Base-by-base conservation (phyloP, 495 filamentous ascomycete genomes). In the Copromyces sp. region DNA sequence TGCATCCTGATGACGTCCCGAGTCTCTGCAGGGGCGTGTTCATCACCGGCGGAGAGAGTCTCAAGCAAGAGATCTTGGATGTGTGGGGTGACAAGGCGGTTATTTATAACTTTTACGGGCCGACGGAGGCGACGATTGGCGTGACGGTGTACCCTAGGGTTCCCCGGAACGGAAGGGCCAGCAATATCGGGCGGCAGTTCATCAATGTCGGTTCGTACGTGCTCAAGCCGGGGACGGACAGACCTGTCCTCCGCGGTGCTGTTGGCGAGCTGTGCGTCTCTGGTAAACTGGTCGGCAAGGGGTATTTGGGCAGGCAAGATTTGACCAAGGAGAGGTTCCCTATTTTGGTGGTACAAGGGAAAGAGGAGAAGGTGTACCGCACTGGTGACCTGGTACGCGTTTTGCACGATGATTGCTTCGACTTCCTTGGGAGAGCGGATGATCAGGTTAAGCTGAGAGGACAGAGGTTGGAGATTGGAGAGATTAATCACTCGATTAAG, bases 91-190 rank as follows among this genome's bases (percentile, higher is more conserved):
- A 84, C 4, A 79, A 83, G 45, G 80, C 82, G 11, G 88, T 88
- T 29, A 90, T 94, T n/a, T 90, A 92, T 80, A 94, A 94, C 75
- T 90, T 89, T 35, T 90, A 89, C 71, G 94, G 94, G 6, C 94
- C 94, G 2, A 97, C 94, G 0, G 94, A 98, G 78, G 89, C 91
- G 0, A 97, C 94, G 0, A 97, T 98, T 75, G 94, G 94, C 4
- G 90, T 91, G 59, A 93, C 91, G 0, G 93, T 94, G 80, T 94
- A 90, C 73, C 88, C 90, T 11, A 86, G 90, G 42, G 91, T 97
- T 42, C 89, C 89, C 1, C 75, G 80, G 29, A 89, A 89, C 69
- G 93, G 92, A 9, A 92, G 91, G 70, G 84, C 93, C 2, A 90
- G 91, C 3, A 97, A 97, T 80, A 97, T 98, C 73, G 94, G 94